Percentiles rank a stretch among this genome's conserved stretches.
These are phyloP conservation scores for Aureobasidium vineae DNA, from an alignment of 2,329 filamentous ascomycete species.

Conservation along the genomic window DNA sequence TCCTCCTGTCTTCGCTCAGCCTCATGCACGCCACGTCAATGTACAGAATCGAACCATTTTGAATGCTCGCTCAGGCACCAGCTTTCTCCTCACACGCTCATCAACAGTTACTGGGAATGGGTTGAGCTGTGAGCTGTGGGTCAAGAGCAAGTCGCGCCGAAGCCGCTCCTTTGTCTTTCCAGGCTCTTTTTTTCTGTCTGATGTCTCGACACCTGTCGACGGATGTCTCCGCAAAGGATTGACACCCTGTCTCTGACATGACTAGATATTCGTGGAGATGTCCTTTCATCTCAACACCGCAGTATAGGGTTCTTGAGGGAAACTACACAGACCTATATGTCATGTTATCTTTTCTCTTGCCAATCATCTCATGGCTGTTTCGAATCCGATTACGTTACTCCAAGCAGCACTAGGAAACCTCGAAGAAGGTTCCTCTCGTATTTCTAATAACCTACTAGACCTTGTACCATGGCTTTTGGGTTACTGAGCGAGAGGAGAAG, in stretches of 20 bases:
- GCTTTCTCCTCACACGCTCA: neutral
- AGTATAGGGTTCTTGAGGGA: neutral
- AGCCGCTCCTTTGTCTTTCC: neutral
- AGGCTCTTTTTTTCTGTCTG: neutral
- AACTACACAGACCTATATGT: neutral
- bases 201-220: neutral
- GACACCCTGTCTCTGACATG: neutral
- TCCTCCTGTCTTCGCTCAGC: neutral
- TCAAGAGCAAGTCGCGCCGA: neutral
- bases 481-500: slow-evolving; percentile 22
- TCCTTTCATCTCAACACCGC: neutral
- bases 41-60: slow-evolving; percentile 5
- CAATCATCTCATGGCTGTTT: neutral
- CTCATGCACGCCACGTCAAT: slow-evolving; percentile 2
- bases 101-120: neutral
- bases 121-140: neutral
- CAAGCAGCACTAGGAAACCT: no score
- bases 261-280: neutral
- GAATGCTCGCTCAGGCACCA: neutral
- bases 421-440: neutral
- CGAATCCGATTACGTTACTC: no score
- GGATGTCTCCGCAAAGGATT: neutral
- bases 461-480: slow-evolving; percentile 18
- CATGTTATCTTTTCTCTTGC: neutral
- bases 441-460: slow-evolving; percentile 13